phyloP scores from a whole-genome alignment of 2,329 filamentous ascomycete species.

The Cladophialophora immunda region DNA sequence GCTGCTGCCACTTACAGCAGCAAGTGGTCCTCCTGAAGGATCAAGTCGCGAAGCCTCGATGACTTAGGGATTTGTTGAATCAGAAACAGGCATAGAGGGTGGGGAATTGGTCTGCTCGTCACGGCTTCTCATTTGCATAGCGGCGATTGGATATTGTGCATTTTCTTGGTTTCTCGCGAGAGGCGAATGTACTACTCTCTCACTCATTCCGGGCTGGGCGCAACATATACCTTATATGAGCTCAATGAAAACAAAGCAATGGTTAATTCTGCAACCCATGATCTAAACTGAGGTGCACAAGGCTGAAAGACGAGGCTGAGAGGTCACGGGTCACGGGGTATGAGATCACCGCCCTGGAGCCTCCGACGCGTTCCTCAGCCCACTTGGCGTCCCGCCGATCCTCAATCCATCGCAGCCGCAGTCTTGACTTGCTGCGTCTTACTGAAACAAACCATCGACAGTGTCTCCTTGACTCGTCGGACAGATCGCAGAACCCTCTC shows the following conservation, averaged over 20 bases:
- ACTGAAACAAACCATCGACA: not conserved
- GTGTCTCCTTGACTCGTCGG: not conserved
- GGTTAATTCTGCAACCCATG: not conserved
- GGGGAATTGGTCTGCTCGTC: not conserved
- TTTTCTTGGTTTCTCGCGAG: not conserved
- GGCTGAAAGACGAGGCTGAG: not conserved
- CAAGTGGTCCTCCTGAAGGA: slow-evolving; percentile 2
- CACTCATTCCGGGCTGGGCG: not conserved
- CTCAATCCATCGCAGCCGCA: not conserved
- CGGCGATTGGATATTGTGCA: not conserved
- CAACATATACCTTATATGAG: not conserved
- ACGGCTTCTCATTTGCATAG: not conserved
- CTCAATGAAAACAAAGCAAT: not conserved
- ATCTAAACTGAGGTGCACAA: not conserved
- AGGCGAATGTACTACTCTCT: not conserved
- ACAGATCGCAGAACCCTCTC: not conserved
- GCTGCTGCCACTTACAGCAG: slow-evolving; percentile 8
- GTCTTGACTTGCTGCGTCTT: not conserved
- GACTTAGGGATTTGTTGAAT: not conserved
- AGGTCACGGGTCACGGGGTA: not conserved
- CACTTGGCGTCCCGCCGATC: slow-evolving; percentile 3
- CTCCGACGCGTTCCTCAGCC: not conserved
- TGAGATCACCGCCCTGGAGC: not conserved
- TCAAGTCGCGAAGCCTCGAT: not conserved
- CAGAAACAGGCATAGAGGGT: not conserved